Percentiles rank a stretch among this genome's conserved stretches.
phyloP scores from a whole-genome alignment of 768 basidiomycete species.

The Lenzites betulinus region DNA sequence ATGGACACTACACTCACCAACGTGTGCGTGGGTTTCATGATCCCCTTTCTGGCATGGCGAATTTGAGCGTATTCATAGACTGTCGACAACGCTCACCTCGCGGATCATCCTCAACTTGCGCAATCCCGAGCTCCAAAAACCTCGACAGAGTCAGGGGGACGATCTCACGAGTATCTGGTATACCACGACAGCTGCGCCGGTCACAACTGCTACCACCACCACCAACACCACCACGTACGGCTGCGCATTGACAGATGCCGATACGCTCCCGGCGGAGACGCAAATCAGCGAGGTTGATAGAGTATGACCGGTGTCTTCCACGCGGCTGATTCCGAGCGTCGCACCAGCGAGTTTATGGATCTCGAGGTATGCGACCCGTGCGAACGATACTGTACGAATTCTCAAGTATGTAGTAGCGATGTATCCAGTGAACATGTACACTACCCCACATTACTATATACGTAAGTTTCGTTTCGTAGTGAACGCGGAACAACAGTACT shows the following conservation, averaged over 20 bases:
- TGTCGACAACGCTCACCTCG: constrained; percentile 18
- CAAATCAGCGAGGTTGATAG: background rate
- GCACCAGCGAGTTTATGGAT: background rate
- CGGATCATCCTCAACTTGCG: constrained; percentile 22
- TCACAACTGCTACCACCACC: background rate
- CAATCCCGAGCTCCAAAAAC: constrained; percentile 5
- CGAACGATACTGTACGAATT: no score
- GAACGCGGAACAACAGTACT: background rate
- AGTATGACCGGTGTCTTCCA: background rate
- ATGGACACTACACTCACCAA: constrained; percentile 20
- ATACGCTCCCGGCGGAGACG: background rate
- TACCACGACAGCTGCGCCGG: constrained; percentile 2
- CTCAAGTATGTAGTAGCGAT: no score
- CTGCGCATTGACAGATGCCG: constrained; percentile 4
- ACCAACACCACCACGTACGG: background rate
- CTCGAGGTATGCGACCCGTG: no score
- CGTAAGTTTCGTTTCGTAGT: background rate
- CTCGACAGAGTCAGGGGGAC: background rate
- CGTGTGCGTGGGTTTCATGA: constrained; percentile 9
- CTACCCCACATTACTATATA: background rate
- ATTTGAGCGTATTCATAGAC: background rate
- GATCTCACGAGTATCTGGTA: background rate
- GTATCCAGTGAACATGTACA: background rate
- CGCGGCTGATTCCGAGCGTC: background rate
- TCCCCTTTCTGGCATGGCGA: background rate